phyloP scores from a whole-genome alignment of 495 filamentous ascomycete genomes.

The Neurospora sp. region DNA sequence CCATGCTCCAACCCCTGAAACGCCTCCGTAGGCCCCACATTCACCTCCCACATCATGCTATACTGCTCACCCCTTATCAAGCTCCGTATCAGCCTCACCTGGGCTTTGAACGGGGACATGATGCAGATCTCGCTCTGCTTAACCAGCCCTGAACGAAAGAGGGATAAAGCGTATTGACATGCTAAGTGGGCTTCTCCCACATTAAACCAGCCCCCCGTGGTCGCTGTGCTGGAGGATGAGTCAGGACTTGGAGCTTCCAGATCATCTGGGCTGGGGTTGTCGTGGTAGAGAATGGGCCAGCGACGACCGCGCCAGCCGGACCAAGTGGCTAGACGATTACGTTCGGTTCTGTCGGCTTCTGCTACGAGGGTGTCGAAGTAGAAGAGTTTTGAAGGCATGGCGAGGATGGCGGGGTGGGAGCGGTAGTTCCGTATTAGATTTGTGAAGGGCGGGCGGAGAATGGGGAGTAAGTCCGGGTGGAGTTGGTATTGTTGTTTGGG shows the following conservation, averaged over 20 bases:
- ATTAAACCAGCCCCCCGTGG: slow-evolving; percentile 43
- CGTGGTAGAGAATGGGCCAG: slow-evolving; percentile 42
- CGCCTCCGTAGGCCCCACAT: slow-evolving; percentile 48
- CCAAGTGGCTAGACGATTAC: too few relatives aligned
- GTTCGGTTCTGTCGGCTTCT: slow-evolving; percentile 23
- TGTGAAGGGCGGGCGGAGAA: slow-evolving; percentile 38
- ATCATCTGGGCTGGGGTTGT: slow-evolving; percentile 37
- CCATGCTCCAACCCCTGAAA: slow-evolving; percentile 46
- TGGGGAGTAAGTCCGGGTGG: slow-evolving; percentile 11
- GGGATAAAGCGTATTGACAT: slow-evolving; percentile 27
- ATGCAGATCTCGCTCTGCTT: slow-evolving; percentile 38
- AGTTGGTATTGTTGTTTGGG: slow-evolving; percentile 5
- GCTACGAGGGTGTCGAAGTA: slow-evolving; percentile 45
- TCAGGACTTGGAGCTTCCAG: too few relatives aligned
- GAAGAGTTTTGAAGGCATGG: slow-evolving; percentile 42
- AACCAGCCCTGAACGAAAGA: slow-evolving; percentile 29
- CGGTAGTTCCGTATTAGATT: slow-evolving; percentile 51
- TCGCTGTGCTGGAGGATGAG: too few relatives aligned
- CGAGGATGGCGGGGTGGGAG: slow-evolving; percentile 47
- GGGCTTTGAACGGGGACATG: slow-evolving; percentile 46
- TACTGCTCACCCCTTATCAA: slow-evolving; percentile 22
- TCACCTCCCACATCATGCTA: slow-evolving; percentile 30
- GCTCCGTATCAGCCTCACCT: slow-evolving; percentile 36
- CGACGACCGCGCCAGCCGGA: slow-evolving; percentile 35
- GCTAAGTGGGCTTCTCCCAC: slow-evolving; percentile 36